A percentile compares a stretch with the other conserved stretches of the same genome.
These are phyloP conservation scores for Phytophthora cryptogea DNA, from an alignment of 352 stramenopile species.

Conservation along the genomic window DNA sequence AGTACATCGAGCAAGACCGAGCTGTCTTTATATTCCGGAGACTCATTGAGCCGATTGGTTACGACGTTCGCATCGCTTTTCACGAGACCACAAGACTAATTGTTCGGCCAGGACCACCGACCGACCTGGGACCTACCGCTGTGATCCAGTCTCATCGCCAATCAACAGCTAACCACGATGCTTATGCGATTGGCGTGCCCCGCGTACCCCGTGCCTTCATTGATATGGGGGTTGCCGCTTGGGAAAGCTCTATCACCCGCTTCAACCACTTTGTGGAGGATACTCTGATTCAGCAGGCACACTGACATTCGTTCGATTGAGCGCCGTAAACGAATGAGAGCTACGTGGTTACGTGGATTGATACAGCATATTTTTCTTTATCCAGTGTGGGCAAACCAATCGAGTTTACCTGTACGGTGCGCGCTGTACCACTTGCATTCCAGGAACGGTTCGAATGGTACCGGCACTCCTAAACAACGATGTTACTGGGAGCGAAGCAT, in stretches of 20 bases:
- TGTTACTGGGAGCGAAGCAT: not conserved
- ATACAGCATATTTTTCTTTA: no score
- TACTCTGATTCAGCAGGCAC: conserved; percentile 14
- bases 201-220: conserved; percentile 24
- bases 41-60: conserved; percentile 22
- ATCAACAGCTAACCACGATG: conserved; percentile 17
- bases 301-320: not conserved
- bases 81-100: conserved; percentile 26
- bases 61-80: conserved; percentile 19
- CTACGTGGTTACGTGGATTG: no score
- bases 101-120: conserved; percentile 9
- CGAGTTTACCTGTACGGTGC: no score
- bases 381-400: no score
- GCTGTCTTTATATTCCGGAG: conserved; percentile 23
- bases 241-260: conserved; percentile 27
- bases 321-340: no score
- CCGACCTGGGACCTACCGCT: conserved; percentile 20
- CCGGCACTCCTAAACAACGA: no score
- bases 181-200: conserved; percentile 15
- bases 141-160: conserved; percentile 30
- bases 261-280: conserved; percentile 35
- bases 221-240: conserved; percentile 29
- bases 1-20: conserved; percentile 28
- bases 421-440: no score
- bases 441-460: no score